phyloP scores from a whole-genome alignment of 139 green algal species.

The Chlorella sp. region DNA sequence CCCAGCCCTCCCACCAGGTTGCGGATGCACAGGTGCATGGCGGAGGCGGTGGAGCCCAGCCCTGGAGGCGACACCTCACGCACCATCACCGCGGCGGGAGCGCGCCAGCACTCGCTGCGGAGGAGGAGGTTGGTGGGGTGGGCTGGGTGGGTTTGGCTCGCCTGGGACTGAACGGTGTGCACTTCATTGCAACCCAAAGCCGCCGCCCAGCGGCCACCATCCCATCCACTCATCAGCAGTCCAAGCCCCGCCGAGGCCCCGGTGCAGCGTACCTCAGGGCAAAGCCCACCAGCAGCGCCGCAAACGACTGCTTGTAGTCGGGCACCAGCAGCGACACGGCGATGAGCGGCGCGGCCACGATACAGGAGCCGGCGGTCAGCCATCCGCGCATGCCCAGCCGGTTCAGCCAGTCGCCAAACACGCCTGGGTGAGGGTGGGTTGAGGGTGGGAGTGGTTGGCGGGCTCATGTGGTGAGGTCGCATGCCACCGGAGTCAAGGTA shows the following conservation, averaged over 20 bases:
- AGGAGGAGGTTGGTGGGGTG: neutral
- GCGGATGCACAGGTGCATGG: constrained; percentile 84
- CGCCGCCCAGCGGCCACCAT: neutral
- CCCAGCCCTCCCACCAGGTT: constrained; percentile 84
- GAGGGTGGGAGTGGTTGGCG: neutral
- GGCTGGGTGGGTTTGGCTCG: neutral
- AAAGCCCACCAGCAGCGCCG: constrained; percentile 65
- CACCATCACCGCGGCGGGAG: constrained; percentile 82
- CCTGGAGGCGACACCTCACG: constrained; percentile 66
- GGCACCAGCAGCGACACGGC: constrained; percentile 65
- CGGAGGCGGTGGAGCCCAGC: constrained; percentile 72
- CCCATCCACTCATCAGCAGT: no score
- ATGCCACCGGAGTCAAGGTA: no score
- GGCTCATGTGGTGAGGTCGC: no score
- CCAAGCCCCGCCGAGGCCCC: no score
- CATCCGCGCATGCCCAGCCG: constrained; percentile 55
- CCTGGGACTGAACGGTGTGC: neutral
- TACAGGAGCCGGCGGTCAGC: constrained; percentile 72
- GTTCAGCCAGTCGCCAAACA: constrained; percentile 79
- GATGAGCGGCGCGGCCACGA: constrained; percentile 77
- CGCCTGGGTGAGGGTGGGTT: constrained; percentile 37
- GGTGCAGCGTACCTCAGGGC: constrained; percentile 8
- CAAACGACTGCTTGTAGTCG: constrained; percentile 72
- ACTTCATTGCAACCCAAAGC: neutral
- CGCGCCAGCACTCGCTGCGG: constrained; percentile 85